Conservation (phyloP, 768 basidiomycete species). For the Suillus fuscotomentosus region DNA sequence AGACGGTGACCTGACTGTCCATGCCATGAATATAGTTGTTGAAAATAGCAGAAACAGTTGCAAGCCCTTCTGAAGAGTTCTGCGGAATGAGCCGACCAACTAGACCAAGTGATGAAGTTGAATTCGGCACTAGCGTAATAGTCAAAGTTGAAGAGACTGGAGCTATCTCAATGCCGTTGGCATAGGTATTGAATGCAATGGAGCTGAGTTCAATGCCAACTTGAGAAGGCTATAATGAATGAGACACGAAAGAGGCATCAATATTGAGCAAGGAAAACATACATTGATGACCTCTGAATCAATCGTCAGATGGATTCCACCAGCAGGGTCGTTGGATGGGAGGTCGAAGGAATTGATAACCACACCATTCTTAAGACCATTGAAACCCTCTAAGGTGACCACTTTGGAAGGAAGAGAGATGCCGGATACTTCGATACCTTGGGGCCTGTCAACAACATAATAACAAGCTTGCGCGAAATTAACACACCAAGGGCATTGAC, state of each 20-base stretch:
- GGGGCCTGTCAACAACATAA: not conserved
- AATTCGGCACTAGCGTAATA: conserved; percentile 54
- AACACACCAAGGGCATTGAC: conserved; percentile 56
- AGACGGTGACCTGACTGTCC: conserved; percentile 57
- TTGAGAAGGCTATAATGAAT: conserved; percentile 57
- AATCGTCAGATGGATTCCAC: conserved; percentile 68
- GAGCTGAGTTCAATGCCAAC: conserved; percentile 65
- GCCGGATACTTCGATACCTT: conserved; percentile 57
- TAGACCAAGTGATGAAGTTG: conserved; percentile 52
- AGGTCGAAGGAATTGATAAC: conserved; percentile 66
- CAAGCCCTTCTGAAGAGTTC: conserved; percentile 46
- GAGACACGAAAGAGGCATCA: conserved; percentile 8
- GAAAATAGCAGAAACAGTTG: conserved; percentile 61
- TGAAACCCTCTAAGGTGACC: conserved; percentile 68
- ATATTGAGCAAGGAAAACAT: conserved; percentile 17
- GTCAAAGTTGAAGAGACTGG: conserved; percentile 48
- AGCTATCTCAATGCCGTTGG: conserved; percentile 54
- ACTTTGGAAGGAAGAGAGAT: conserved; percentile 54
- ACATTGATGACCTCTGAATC: conserved; percentile 61
- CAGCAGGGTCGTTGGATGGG: conserved; percentile 66
- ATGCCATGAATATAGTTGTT: conserved; percentile 70
- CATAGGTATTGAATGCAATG: conserved; percentile 61
- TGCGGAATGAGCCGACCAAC: conserved; percentile 68
- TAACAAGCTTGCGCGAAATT: not conserved
- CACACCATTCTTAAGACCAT: conserved; percentile 63